phyloP scores from a whole-genome alignment of 352 stramenopile genomes.

The Phytophthora citricola region DNA sequence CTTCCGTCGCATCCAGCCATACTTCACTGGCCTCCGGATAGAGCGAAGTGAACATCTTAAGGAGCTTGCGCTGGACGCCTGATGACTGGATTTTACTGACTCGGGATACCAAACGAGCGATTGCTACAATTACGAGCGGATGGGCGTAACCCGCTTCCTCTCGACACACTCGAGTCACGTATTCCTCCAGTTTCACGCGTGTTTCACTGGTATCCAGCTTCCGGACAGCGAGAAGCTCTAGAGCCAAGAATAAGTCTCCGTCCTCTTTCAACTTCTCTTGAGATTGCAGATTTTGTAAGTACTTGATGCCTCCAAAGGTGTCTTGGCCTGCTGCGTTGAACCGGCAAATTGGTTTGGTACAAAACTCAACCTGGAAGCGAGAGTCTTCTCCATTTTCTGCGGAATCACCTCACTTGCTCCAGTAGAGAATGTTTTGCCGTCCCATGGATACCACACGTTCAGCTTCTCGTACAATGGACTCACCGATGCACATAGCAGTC shows the following conservation, averaged over 20 bases:
- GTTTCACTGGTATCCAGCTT: constrained; percentile 45
- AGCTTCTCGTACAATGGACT: constrained; percentile 41
- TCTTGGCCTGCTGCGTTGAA: constrained; percentile 12
- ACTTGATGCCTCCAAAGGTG: constrained; percentile 60
- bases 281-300: constrained; percentile 42
- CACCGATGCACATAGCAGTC: constrained; percentile 22
- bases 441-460: constrained; percentile 54
- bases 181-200: constrained; percentile 41
- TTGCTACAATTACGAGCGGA: constrained; percentile 61
- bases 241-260: constrained; percentile 52
- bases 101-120: constrained; percentile 47
- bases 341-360: constrained; percentile 5
- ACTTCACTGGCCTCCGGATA: constrained; percentile 56
- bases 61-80: constrained; percentile 41
- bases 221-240: constrained; percentile 64
- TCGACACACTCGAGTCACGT: constrained; percentile 34
- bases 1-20: constrained; percentile 53
- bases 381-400: constrained; percentile 44
- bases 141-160: constrained; percentile 36
- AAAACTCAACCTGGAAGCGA: constrained; percentile 56
- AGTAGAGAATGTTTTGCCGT: constrained; percentile 48
- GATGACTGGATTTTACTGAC: constrained; percentile 19
- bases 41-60: constrained; percentile 55
- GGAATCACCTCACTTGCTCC: constrained; percentile 38
- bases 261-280: constrained; percentile 45